These are phyloP conservation scores for Colletotrichum sidae DNA, from an alignment of 2,329 filamentous ascomycete genomes.

Conservation along the genomic window DNA sequence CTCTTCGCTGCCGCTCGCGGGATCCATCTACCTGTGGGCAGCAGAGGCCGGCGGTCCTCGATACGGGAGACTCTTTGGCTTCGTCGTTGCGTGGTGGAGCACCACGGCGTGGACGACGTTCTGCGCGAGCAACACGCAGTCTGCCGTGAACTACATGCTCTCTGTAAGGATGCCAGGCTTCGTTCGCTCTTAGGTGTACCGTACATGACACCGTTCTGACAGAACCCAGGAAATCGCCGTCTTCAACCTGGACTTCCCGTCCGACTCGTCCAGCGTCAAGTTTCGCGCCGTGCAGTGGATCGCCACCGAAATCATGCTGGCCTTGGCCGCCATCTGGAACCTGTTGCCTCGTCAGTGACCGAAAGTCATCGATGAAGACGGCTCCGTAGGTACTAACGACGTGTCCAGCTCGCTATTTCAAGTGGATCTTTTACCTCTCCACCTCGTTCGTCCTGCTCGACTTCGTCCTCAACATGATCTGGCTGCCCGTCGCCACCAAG, in stretches of 20 bases:
- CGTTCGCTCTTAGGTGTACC: too few relatives aligned
- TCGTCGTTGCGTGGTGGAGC: constrained; percentile 74
- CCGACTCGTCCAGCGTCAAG: constrained; percentile 62
- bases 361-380: too few relatives aligned
- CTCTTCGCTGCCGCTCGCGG: constrained; percentile 68
- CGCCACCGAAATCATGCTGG: constrained; percentile 63
- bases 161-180: constrained; percentile 49
- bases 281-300: constrained; percentile 73
- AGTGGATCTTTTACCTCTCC: constrained; percentile 63
- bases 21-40: constrained; percentile 72
- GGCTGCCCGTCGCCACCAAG: constrained; percentile 68
- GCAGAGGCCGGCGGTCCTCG: constrained; percentile 67
- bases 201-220: not conserved
- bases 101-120: constrained; percentile 72
- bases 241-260: constrained; percentile 66
- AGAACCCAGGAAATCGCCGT: constrained; percentile 63
- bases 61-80: constrained; percentile 67
- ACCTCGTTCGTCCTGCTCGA: constrained; percentile 65
- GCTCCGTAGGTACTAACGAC: not conserved
- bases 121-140: constrained; percentile 64
- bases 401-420: constrained; percentile 54
- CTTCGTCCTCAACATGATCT: constrained; percentile 70
- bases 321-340: constrained; percentile 61
- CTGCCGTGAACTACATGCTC: constrained; percentile 64
- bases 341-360: constrained; percentile 59